Evolutionary conservation across 176 grass and related monocot genomes (phyloP).

Genomic region (Eleusine coracana): DNA sequence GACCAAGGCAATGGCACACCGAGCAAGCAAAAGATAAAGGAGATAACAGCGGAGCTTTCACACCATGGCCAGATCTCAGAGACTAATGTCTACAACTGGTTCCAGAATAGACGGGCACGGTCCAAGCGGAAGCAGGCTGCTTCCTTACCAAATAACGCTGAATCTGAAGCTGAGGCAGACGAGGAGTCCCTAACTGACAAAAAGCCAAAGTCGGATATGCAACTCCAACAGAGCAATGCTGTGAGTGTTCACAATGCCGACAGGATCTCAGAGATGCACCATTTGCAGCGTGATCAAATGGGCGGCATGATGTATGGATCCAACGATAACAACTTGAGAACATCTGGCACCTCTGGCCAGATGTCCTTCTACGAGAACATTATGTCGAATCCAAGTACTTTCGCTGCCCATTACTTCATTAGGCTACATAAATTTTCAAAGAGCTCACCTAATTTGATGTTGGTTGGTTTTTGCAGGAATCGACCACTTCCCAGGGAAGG

Average conservation of each 20-base stretch:
- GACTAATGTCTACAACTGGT: conserved; percentile 99
- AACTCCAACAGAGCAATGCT: conserved; percentile 42
- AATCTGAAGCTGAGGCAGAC: conserved; percentile 75
- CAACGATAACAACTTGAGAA: conserved; percentile 54
- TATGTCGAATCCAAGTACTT: conserved; percentile 68
- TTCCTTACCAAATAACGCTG: conserved; percentile 63
- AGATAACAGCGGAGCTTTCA: conserved; percentile 77
- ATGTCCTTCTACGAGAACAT: conserved; percentile 81
- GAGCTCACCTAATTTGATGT: background rate
- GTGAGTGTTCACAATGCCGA: conserved; percentile 23
- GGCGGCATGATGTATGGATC: conserved; percentile 56
- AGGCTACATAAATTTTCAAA: background rate
- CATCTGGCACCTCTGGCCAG: conserved; percentile 56
- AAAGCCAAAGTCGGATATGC: conserved; percentile 67
- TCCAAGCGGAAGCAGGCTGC: conserved; percentile 92
- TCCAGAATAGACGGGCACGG: conserved; percentile 89
- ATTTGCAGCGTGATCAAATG: conserved; percentile 44
- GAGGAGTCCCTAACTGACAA: conserved; percentile 83
- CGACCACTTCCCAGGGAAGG: conserved; percentile 67
- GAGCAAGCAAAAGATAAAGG: conserved; percentile 96
- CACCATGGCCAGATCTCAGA: conserved; percentile 97
- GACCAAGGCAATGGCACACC: conserved; percentile 96
- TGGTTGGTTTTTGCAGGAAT: conserved; percentile 57
- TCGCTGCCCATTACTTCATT: background rate
- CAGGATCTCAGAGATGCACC: conserved; percentile 50